Evolutionary conservation across 495 filamentous ascomycete genomes (phyloP), one percentile per base, ranked within the genome.

Genomic region (Letharia columbiana): DNA sequence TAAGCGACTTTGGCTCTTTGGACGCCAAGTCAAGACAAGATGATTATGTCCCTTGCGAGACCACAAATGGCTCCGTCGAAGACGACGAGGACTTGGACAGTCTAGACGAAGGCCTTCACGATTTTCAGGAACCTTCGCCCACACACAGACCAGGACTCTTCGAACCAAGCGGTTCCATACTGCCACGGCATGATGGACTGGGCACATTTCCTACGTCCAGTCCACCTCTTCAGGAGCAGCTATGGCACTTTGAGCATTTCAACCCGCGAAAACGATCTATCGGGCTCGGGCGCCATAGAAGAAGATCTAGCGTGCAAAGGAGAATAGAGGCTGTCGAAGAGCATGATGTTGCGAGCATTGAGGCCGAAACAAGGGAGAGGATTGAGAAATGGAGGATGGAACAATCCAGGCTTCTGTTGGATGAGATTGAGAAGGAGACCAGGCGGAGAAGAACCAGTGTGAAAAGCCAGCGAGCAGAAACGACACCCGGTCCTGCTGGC

Each of bases 381-480:
- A 96, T 98, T 76, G 91, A 97, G 75, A 80, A 84, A 54, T 98
- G 94, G 94, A 82, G 92, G 67, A 77, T 94, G 72, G 94, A 98
- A 71, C 95, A 98, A 74, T 96, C 91, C 71, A 82, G 82, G 67
- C 83, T 88, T 23, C 76, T 98, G 52, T 74, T 98, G 41, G 89
- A 96, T 59, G 90, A 96, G 74, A 92, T 98, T 58, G 89, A 92
- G 75, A 86, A 82, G 62, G 90, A 94, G 76, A 96, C 91, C 13
- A 83, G 88, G 68, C 83, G 87, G 65, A 80, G 83, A 50, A 80
- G 78, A 44, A 74, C 75, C 64, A 79, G 76, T 66, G 50, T 75
- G 63, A 67, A 67, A 62, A 79, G 74, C 57, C 72, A 68, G 33
- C 69, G 64, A 65, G 60, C 70, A 37, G 67, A 63, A 35, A 37